Evolutionary conservation across 2,329 filamentous ascomycete genomes (phyloP).

Genomic region (Didymella arachidicola): DNA sequence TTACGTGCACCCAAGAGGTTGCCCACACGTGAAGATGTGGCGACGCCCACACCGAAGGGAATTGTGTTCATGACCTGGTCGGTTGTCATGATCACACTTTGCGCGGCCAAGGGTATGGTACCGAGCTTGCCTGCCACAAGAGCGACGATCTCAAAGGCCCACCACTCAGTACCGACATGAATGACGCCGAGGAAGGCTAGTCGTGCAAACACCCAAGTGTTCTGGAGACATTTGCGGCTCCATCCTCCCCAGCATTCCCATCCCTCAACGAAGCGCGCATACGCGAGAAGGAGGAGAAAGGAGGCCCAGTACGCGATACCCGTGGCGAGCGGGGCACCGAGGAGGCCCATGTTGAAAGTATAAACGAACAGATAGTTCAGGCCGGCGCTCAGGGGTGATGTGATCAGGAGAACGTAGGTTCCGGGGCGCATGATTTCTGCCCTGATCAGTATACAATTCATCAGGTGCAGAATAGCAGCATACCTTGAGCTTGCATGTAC

Average conservation of each 20-base stretch:
- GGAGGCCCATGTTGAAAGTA: constrained; percentile 71
- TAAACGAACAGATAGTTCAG: constrained; percentile 76
- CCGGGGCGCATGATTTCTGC: constrained; percentile 69
- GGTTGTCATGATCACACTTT: constrained; percentile 88
- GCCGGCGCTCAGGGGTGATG: constrained; percentile 65
- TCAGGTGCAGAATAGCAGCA: background rate
- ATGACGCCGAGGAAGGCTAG: constrained; percentile 79
- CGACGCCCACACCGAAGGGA: constrained; percentile 85
- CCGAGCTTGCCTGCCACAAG: constrained; percentile 82
- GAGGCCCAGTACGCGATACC: constrained; percentile 87
- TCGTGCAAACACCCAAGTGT: constrained; percentile 74
- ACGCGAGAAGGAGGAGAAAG: constrained; percentile 77
- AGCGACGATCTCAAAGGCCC: constrained; percentile 91
- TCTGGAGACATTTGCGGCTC: constrained; percentile 68
- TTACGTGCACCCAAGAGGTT: constrained; percentile 78
- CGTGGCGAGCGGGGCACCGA: constrained; percentile 82
- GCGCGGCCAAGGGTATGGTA: constrained; percentile 78
- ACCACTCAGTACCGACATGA: constrained; percentile 91
- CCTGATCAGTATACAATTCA: constrained; percentile 19
- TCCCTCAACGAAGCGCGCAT: constrained; percentile 74
- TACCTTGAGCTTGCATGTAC: constrained; percentile 66
- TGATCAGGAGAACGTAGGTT: constrained; percentile 69
- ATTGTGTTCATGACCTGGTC: constrained; percentile 87
- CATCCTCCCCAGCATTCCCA: constrained; percentile 82
- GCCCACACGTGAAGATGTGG: constrained; percentile 77